A percentile compares a stretch with the other conserved stretches of the same genome.
Conservation (phyloP, 2,329 filamentous ascomycete species). For the Aspergillus fischeri region DNA sequence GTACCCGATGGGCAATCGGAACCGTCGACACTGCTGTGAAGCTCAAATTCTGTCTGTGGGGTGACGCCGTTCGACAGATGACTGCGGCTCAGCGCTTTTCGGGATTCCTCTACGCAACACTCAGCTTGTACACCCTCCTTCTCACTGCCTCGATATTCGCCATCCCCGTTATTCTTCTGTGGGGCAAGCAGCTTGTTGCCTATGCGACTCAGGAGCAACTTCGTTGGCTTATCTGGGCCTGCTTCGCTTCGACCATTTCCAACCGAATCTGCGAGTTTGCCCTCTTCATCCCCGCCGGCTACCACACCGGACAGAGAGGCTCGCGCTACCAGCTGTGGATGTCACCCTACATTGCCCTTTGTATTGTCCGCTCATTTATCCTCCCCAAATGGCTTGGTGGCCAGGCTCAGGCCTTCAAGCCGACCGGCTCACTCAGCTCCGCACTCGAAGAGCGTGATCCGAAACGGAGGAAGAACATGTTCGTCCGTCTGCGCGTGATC, state of each 20-base stretch:
- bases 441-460: constrained; percentile 56
- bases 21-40: constrained; percentile 58
- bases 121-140: constrained; percentile 55
- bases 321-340: constrained; percentile 59
- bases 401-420: constrained; percentile 56
- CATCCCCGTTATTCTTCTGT: constrained; percentile 56
- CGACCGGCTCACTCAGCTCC: constrained; percentile 55
- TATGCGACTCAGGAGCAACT: constrained; percentile 52
- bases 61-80: constrained; percentile 52
- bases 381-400: constrained; percentile 59
- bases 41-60: constrained; percentile 57
- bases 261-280: constrained; percentile 56
- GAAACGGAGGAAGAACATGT: constrained; percentile 39
- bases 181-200: constrained; percentile 55
- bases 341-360: constrained; percentile 58
- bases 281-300: constrained; percentile 58
- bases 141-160: constrained; percentile 54
- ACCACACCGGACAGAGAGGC: constrained; percentile 56
- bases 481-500: constrained; percentile 52
- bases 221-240: constrained; percentile 55
- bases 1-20: constrained; percentile 37
- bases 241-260: constrained; percentile 49
- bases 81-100: constrained; percentile 55
- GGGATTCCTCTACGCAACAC: constrained; percentile 54
- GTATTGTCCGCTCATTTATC: constrained; percentile 55